Evolutionary conservation across 1,284 basidiomycete genomes (phyloP), one percentile per base, ranked within the genome.

Genomic region (Malassezia equina): DNA sequence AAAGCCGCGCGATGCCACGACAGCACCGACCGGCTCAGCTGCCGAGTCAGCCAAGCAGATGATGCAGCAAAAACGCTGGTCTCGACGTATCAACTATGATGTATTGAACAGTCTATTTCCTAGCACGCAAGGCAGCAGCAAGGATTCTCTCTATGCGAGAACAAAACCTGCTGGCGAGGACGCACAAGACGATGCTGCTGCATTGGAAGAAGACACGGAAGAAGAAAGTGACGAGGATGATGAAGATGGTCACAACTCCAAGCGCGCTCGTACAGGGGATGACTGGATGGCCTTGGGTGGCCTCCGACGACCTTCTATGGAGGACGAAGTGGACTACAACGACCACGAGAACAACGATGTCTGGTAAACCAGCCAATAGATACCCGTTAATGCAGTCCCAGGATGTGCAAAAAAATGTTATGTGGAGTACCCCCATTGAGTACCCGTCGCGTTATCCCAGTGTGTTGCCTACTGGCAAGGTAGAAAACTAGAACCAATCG

Each of bases 51-150:
- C 71, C 13, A 68, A 66, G 61, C 61, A 65, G 44, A 74, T 74
- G 71, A 58, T 74, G 56, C 65, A 64, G 43, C 63, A 64, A 48
- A 70, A 72, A 51, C 61, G 64, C 34, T 72, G 68, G 52, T 68
- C 65, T 44, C 65, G 63, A 28, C 67, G 67, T 51, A 66, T 74
- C 58, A 74, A 74, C 56, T 73, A 74, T 59, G 67, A 67, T 36
- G 67, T 65, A n/a, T 54, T 74, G 27, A 67, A 67, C 55, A 61
- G 55, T 21, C 47, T 73, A 15, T 73, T 73, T 46, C 64, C 55
- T 8, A 32, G 51, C 21, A 32, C 31, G 8, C 24, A 29, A 4
- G 47, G 19, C 57, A 63, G 45, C 56, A 48, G n/a, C 44, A 55
- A 13, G 51, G 59, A 34, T 52, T 44, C 13, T 51, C 33, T n/a